These are phyloP conservation scores for Durotheca rogersii DNA, from an alignment of 495 filamentous ascomycete genomes.

Conservation along the genomic window DNA sequence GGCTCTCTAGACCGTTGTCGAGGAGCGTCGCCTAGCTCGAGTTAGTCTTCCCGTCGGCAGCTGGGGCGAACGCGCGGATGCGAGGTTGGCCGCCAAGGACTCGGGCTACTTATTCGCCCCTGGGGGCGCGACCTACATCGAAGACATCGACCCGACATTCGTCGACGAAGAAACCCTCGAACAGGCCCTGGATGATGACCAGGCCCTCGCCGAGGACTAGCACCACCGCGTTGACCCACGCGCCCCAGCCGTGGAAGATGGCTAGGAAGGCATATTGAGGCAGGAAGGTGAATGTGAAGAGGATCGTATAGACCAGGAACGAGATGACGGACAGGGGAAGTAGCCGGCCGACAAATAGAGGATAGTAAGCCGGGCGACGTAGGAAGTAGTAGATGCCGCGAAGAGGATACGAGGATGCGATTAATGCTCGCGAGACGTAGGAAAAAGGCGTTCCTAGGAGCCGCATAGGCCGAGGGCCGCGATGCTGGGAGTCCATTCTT, in stretches of 20 bases:
- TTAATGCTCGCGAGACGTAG: constrained; percentile 35
- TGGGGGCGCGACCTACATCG: constrained; percentile 60
- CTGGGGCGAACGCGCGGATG: too few species aligned
- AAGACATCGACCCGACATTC: constrained; percentile 89
- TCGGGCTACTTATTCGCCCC: too few species aligned
- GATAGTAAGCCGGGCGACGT: constrained; percentile 60
- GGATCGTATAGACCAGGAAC: constrained; percentile 64
- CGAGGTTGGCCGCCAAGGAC: too few species aligned
- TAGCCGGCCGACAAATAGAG: constrained; percentile 69
- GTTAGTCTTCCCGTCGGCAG: too few species aligned
- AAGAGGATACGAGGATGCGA: constrained; percentile 39
- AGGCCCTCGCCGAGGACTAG: constrained; percentile 81
- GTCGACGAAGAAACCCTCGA: constrained; percentile 78
- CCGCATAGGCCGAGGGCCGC: constrained; percentile 19
- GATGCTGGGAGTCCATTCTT: constrained; percentile 33
- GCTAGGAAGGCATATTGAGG: constrained; percentile 80
- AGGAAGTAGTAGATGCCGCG: constrained; percentile 78
- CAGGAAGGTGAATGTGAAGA: constrained; percentile 87
- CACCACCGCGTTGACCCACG: constrained; percentile 71
- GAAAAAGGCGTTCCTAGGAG: constrained; percentile 29
- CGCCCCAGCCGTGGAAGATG: constrained; percentile 82
- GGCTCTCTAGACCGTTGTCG: constrained; percentile 49
- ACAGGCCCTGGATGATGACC: constrained; percentile 73
- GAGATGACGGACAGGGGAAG: constrained; percentile 72
- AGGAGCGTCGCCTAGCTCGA: constrained; percentile 46